Evolutionary conservation across 2,329 filamentous ascomycete genomes (phyloP).

Genomic region (Epichloe festucae): DNA sequence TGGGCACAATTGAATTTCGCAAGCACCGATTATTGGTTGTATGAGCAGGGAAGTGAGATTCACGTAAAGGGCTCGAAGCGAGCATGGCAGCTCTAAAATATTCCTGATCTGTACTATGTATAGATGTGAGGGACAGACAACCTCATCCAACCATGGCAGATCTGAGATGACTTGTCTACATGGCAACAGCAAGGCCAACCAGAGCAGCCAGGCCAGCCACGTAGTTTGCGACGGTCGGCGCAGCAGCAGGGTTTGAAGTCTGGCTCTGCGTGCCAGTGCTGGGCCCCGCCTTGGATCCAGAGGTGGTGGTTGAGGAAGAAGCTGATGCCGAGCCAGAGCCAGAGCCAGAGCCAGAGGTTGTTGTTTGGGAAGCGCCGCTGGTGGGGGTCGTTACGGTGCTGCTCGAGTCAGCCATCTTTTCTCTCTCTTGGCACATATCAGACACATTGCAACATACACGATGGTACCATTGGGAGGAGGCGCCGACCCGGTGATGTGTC

Average conservation of each 20-base stretch:
- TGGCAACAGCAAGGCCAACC: slow-evolving; percentile 10
- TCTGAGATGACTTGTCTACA: neutral
- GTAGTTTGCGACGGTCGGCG: slow-evolving; percentile 10
- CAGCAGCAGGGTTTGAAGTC: slow-evolving; percentile 12
- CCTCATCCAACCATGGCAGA: too few relatives aligned
- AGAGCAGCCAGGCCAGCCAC: slow-evolving; percentile 11
- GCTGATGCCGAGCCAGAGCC: neutral
- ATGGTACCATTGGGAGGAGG: neutral
- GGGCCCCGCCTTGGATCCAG: neutral
- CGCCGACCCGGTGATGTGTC: neutral
- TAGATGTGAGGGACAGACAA: neutral
- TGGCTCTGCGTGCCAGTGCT: neutral
- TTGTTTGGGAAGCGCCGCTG: neutral
- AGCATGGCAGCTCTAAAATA: neutral
- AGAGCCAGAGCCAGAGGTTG: neutral
- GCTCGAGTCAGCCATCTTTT: neutral
- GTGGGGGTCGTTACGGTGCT: neutral
- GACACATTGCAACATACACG: neutral
- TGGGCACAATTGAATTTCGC: neutral
- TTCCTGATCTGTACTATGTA: neutral
- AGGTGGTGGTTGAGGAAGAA: neutral
- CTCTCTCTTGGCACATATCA: neutral
- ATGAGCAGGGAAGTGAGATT: neutral
- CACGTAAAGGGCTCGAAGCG: neutral
- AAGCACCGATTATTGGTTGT: neutral